Percentiles rank a stretch among this genome's conserved stretches.
Evolutionary conservation across 495 filamentous ascomycete genomes (phyloP).

Genomic region (Podospora comata): DNA sequence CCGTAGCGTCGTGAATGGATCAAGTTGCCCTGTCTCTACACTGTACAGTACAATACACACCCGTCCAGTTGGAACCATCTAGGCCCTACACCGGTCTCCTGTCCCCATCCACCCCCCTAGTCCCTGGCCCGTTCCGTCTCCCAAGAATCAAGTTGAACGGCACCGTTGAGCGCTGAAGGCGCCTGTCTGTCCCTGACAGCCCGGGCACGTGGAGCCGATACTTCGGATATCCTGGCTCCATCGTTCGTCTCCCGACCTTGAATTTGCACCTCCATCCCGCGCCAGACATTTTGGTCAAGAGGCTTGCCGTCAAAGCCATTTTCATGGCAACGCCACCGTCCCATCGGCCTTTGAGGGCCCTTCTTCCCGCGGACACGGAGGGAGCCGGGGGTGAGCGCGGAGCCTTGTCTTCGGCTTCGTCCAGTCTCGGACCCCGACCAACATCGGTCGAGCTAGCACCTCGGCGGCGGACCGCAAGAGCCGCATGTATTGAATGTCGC

Average conservation of each 20-base stretch:
- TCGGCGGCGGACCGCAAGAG: not conserved
- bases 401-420: not conserved
- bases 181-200: not conserved
- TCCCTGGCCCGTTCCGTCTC: not conserved
- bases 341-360: not conserved
- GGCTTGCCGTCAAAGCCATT: not conserved
- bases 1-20: not conserved
- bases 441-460: not conserved
- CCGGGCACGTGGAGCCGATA: not conserved
- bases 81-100: not conserved
- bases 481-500: conserved; percentile 8
- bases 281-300: not conserved
- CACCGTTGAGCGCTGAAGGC: not conserved
- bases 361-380: not conserved
- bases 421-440: not conserved
- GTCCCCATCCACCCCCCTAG: not conserved
- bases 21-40: not conserved
- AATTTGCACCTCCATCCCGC: not conserved
- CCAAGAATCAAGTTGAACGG: not conserved
- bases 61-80: not conserved
- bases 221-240: not conserved
- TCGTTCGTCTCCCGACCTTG: not conserved
- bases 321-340: not conserved
- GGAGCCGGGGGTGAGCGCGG: not conserved
- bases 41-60: not conserved